Evolutionary conservation across 768 basidiomycete genomes (phyloP).

Genomic region (Mycena venus): DNA sequence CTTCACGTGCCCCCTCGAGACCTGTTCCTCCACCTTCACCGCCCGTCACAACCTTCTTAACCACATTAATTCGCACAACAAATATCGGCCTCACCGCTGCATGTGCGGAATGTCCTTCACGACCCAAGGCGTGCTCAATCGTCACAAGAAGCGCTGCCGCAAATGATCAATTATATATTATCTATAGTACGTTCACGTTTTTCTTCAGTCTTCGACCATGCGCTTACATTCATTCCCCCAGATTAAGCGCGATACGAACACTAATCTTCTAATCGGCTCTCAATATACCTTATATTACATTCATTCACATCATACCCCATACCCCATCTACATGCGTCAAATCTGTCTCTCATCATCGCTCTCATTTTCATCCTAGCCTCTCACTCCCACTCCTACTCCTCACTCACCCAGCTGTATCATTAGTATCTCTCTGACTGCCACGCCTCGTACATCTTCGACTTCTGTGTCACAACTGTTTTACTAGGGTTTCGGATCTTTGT

Average conservation of each 20-base stretch:
- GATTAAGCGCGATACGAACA: conserved; percentile 7
- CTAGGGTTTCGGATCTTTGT: conserved; percentile 6
- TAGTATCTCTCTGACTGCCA: conserved; percentile 7
- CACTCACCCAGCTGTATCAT: conserved; percentile 8
- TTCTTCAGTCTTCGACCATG: background rate
- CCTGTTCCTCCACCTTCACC: conserved; percentile 32
- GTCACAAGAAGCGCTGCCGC: conserved; percentile 35
- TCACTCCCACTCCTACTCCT: background rate
- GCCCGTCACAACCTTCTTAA: conserved; percentile 35
- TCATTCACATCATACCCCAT: conserved; percentile 6
- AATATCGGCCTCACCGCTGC: conserved; percentile 29
- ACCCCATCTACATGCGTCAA: background rate
- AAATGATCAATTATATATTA: conserved; percentile 8
- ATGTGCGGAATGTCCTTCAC: conserved; percentile 31
- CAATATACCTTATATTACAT: conserved; percentile 22
- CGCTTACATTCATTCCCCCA: background rate
- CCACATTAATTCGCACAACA: conserved; percentile 36
- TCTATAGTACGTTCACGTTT: conserved; percentile 1
- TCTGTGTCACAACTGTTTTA: background rate
- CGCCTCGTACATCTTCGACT: conserved; percentile 6
- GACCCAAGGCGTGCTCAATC: conserved; percentile 34
- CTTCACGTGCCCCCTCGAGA: conserved; percentile 17
- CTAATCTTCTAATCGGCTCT: conserved; percentile 13
- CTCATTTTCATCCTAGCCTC: background rate
- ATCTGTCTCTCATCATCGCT: background rate